phyloP scores from a whole-genome alignment of 371 early-diverging fungal genomes.

The Circinella minor region DNA sequence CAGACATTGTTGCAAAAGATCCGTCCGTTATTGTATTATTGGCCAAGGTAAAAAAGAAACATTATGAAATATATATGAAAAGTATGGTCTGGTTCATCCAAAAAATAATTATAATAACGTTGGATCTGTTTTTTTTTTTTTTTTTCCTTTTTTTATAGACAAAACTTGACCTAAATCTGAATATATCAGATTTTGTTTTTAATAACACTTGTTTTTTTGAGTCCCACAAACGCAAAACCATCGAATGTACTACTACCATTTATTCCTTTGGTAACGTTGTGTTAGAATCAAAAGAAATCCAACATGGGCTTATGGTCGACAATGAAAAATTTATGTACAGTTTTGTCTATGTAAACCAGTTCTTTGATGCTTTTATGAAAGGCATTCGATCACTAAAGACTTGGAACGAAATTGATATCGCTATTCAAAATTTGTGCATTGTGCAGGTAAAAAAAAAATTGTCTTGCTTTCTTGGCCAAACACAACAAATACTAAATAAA shows the following conservation, averaged over 20 bases:
- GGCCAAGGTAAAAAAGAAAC: slow-evolving; percentile 30
- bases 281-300: slow-evolving; percentile 61
- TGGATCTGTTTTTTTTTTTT: too few relatives aligned
- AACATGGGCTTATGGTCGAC: slow-evolving; percentile 51
- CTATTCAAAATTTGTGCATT: slow-evolving; percentile 56
- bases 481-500: neutral
- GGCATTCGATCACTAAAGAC: slow-evolving; percentile 53
- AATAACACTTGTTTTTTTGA: slow-evolving; percentile 58
- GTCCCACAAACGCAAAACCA: slow-evolving; percentile 48
- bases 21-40: slow-evolving; percentile 17
- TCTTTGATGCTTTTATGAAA: slow-evolving; percentile 63
- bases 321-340: slow-evolving; percentile 52
- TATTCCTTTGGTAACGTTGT: slow-evolving; percentile 70
- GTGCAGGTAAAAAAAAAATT: slow-evolving; percentile 42
- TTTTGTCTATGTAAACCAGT: slow-evolving; percentile 64
- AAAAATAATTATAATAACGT: too few relatives aligned
- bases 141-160: slow-evolving; percentile 7
- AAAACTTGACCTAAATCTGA: slow-evolving; percentile 50
- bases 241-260: slow-evolving; percentile 66
- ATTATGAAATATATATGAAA: neutral
- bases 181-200: slow-evolving; percentile 47
- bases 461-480: too few relatives aligned
- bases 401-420: slow-evolving; percentile 59
- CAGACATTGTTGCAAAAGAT: slow-evolving; percentile 24
- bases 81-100: neutral